Evolutionary conservation across 2,329 filamentous ascomycete species (phyloP).

Genomic region (Penicillium sp.): DNA sequence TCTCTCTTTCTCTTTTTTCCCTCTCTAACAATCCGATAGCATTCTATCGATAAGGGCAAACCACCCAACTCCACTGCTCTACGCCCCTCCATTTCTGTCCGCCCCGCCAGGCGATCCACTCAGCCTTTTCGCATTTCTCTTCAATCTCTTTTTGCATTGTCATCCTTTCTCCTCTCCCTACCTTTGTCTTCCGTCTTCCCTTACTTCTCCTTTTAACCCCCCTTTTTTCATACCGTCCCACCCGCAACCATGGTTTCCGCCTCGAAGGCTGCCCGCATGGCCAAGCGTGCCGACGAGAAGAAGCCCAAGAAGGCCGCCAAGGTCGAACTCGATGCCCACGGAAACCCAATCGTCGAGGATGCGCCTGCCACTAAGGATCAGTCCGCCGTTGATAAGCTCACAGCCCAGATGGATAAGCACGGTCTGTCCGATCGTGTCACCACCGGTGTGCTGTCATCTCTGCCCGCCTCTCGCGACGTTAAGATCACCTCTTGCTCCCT

Average conservation of each 20-base stretch:
- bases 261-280: conserved; percentile 66
- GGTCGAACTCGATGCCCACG: conserved; percentile 67
- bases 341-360: conserved; percentile 50
- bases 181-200: conserved; percentile 8
- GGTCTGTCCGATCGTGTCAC: conserved; percentile 97
- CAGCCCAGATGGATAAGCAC: conserved; percentile 91
- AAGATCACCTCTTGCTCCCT: conserved; percentile 93
- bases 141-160: conserved; percentile 22
- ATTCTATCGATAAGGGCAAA: conserved; percentile 43
- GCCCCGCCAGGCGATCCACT: conserved; percentile 34
- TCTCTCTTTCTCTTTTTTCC: not conserved
- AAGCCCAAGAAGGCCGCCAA: conserved; percentile 58
- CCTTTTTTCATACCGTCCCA: conserved; percentile 13
- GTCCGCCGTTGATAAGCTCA: conserved; percentile 81
- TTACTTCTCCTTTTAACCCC: conserved; percentile 9
- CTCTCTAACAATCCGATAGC: conserved; percentile 12
- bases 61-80: conserved; percentile 17
- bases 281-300: conserved; percentile 62
- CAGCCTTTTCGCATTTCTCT: conserved; percentile 32
- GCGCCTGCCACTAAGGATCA: conserved; percentile 68
- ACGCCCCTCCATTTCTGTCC: conserved; percentile 28
- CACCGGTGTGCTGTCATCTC: conserved; percentile 89
- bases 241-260: conserved; percentile 60
- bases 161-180: conserved; percentile 10
- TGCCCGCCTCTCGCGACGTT: conserved; percentile 82